phyloP scores from a whole-genome alignment of 805 yeast species.

The Candida ortonii region DNA sequence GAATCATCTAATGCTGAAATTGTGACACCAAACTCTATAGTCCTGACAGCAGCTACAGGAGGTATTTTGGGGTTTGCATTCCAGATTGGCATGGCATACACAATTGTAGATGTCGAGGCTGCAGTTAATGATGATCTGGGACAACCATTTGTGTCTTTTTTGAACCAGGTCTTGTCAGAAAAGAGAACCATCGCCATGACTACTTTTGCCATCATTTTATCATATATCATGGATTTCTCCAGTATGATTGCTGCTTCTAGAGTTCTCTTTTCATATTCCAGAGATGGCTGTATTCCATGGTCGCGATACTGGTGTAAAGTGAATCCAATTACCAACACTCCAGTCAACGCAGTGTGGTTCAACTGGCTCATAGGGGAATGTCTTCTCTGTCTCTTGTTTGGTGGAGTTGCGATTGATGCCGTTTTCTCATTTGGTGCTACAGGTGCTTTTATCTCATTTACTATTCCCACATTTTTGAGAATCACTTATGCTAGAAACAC shows the following conservation, averaged over 20 bases:
- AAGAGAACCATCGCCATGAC: slow-evolving; percentile 42
- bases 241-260: slow-evolving; percentile 66
- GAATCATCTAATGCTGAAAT: slow-evolving; percentile 62
- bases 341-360: slow-evolving; percentile 62
- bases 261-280: slow-evolving; percentile 63
- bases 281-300: slow-evolving; percentile 66
- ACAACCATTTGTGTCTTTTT: slow-evolving; percentile 58
- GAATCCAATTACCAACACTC: slow-evolving; percentile 52
- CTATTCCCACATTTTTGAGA: slow-evolving; percentile 59
- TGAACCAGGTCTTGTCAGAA: slow-evolving; percentile 45
- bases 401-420: slow-evolving; percentile 64
- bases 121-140: slow-evolving; percentile 50
- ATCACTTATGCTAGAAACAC: slow-evolving; percentile 51
- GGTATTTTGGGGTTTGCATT: slow-evolving; percentile 55
- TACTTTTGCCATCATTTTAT: slow-evolving; percentile 41
- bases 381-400: slow-evolving; percentile 57
- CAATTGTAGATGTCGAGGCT: slow-evolving; percentile 47
- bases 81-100: slow-evolving; percentile 60
- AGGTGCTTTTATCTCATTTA: slow-evolving; percentile 63
- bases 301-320: slow-evolving; percentile 50
- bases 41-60: slow-evolving; percentile 53
- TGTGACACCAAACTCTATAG: slow-evolving; percentile 68
- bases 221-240: slow-evolving; percentile 53
- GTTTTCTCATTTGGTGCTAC: slow-evolving; percentile 74
- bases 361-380: slow-evolving; percentile 55